Evolutionary conservation across 257 asterid genomes (phyloP).

Genomic region (Solanum bukasovii): DNA sequence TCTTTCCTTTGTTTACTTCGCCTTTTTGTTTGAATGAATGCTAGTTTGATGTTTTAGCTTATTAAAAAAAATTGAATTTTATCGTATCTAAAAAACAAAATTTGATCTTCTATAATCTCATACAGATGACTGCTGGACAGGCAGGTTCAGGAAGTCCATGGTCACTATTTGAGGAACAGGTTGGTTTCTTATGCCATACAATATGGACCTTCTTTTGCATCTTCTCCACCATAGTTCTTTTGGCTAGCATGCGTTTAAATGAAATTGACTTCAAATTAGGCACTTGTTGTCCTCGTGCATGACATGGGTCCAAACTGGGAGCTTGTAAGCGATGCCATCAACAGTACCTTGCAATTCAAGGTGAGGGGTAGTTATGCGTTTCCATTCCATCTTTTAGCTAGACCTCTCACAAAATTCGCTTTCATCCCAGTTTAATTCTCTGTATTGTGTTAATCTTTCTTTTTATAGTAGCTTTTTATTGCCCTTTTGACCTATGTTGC

Average conservation of each 20-base stretch:
- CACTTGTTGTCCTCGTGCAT: constrained; percentile 94
- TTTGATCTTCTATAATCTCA: constrained; percentile 19
- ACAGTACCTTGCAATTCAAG: constrained; percentile 87
- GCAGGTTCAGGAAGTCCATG: constrained; percentile 67
- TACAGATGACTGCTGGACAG: constrained; percentile 64
- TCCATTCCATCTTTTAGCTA: not conserved
- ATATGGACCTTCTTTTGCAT: not conserved
- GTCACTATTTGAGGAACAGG: constrained; percentile 95
- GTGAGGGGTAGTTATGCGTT: constrained; percentile 22
- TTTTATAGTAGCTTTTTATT: not conserved
- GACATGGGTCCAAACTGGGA: constrained; percentile 99
- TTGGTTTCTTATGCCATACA: constrained; percentile 5
- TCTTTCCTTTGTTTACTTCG: not conserved
- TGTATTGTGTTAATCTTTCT: not conserved
- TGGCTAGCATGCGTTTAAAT: not conserved
- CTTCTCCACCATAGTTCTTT: not conserved
- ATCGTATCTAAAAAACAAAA: not conserved
- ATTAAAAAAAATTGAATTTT: not conserved
- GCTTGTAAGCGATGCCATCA: constrained; percentile 93
- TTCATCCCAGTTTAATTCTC: not conserved
- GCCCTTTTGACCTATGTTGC: not conserved
- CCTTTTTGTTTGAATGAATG: not conserved
- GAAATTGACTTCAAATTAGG: constrained; percentile 31
- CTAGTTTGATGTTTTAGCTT: not conserved
- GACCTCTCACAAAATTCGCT: not conserved